Percentiles rank a stretch among this genome's conserved stretches.
Conservation (phyloP, 2,329 filamentous ascomycete genomes). For the Calonectria henricotiae region DNA sequence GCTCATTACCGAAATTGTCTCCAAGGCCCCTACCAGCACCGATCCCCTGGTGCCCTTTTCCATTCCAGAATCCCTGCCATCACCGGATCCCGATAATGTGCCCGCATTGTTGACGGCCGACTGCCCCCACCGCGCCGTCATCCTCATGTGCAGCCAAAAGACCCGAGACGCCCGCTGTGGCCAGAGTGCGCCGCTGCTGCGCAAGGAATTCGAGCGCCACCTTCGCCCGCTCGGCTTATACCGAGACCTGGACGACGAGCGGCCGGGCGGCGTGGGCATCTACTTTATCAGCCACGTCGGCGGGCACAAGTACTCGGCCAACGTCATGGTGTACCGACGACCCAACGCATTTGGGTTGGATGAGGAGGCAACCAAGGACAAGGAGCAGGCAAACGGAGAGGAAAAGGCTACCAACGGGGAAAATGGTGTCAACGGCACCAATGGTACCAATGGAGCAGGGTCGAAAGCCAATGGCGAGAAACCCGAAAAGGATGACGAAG, state of each 20-base stretch:
- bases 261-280: constrained; percentile 93
- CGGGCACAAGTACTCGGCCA: constrained; percentile 96
- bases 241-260: constrained; percentile 88
- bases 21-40: constrained; percentile 81
- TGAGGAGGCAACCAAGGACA: constrained; percentile 55
- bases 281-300: constrained; percentile 98
- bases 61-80: constrained; percentile 58
- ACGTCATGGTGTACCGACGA: constrained; percentile 90
- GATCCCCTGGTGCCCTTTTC: constrained; percentile 69
- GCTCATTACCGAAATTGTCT: constrained; percentile 81
- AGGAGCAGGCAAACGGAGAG: constrained; percentile 36
- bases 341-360: constrained; percentile 73
- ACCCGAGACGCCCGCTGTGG: constrained; percentile 97
- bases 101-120: constrained; percentile 61
- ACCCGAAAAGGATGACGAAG: constrained; percentile 39
- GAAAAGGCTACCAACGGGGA: constrained; percentile 30
- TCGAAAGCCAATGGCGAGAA: constrained; percentile 53
- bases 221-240: constrained; percentile 87
- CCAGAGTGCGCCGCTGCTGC: constrained; percentile 91
- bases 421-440: constrained; percentile 37
- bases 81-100: constrained; percentile 51
- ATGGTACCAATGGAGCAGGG: constrained; percentile 47
- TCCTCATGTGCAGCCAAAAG: constrained; percentile 93
- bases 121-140: constrained; percentile 87
- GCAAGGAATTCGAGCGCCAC: constrained; percentile 90